Evolutionary conservation across 768 basidiomycete species (phyloP).

Genomic region (Pleurotus tuoliensis): DNA sequence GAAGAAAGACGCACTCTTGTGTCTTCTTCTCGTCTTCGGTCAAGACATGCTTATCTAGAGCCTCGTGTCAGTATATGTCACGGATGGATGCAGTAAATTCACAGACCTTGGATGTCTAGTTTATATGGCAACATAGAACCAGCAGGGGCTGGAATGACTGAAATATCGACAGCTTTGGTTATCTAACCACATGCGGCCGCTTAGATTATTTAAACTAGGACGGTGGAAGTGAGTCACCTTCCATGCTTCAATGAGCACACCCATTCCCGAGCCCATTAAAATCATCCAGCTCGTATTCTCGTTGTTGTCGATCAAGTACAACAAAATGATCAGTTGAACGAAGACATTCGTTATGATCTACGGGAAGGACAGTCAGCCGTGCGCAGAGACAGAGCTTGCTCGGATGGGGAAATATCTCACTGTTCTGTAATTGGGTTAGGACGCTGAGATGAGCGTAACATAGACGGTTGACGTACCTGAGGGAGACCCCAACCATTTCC

Average conservation of each 20-base stretch:
- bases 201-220: conserved; percentile 11
- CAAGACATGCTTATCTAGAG: conserved; percentile 89
- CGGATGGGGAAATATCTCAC: too few species aligned
- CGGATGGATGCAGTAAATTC: conserved; percentile 11
- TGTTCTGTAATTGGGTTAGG: too few species aligned
- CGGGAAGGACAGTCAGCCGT: conserved; percentile 17
- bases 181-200: conserved; percentile 40
- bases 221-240: conserved; percentile 51
- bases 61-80: conserved; percentile 3
- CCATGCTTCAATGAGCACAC: conserved; percentile 88
- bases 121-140: conserved; percentile 75
- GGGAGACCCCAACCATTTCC: conserved; percentile 92
- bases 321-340: conserved; percentile 83
- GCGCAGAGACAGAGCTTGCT: background rate
- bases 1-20: conserved; percentile 65
- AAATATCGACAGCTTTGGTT: conserved; percentile 88
- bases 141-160: conserved; percentile 52
- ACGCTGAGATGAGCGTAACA: too few species aligned
- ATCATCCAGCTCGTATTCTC: conserved; percentile 99
- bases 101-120: conserved; percentile 74
- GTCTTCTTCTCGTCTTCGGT: conserved; percentile 97
- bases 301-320: conserved; percentile 94
- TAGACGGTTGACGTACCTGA: conserved; percentile 53
- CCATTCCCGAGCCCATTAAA: conserved; percentile 79
- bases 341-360: conserved; percentile 89